Evolutionary conservation across 2,329 filamentous ascomycete genomes (phyloP).

Genomic region (Monilinia polystroma): DNA sequence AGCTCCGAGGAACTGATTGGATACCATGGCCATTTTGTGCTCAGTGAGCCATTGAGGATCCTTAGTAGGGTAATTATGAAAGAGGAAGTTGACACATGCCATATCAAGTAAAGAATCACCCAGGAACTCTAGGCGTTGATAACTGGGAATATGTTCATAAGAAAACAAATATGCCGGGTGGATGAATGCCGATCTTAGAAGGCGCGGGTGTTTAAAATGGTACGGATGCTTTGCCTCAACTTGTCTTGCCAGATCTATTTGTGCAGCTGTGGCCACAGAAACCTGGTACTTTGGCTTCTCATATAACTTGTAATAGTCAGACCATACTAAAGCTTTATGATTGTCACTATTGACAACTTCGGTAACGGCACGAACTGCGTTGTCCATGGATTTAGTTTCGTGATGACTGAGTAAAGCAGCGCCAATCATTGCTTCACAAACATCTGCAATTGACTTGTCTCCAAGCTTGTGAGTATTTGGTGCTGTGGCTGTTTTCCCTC

Average conservation of each 20-base stretch:
- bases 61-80: slow-evolving; percentile 69
- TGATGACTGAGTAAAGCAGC: slow-evolving; percentile 63
- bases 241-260: slow-evolving; percentile 65
- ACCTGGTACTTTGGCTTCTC: slow-evolving; percentile 69
- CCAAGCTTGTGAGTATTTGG: slow-evolving; percentile 64
- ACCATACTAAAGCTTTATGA: slow-evolving; percentile 68
- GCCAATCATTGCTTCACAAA: slow-evolving; percentile 91
- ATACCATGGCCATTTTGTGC: slow-evolving; percentile 99
- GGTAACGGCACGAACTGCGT: slow-evolving; percentile 63
- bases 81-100: slow-evolving; percentile 80
- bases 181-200: slow-evolving; percentile 81
- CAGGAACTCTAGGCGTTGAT: slow-evolving; percentile 89
- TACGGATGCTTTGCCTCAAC: slow-evolving; percentile 60
- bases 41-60: slow-evolving; percentile 97
- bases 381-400: slow-evolving; percentile 49
- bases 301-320: slow-evolving; percentile 72
- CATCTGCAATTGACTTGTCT: slow-evolving; percentile 90
- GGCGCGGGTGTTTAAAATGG: slow-evolving; percentile 69
- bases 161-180: slow-evolving; percentile 78
- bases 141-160: slow-evolving; percentile 78
- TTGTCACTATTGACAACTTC: slow-evolving; percentile 66
- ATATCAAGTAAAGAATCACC: slow-evolving; percentile 88
- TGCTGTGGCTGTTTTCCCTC: slow-evolving; percentile 65
- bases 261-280: slow-evolving; percentile 59
- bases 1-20: slow-evolving; percentile 87